Evolutionary conservation across 768 basidiomycete genomes (phyloP), one percentile per base, ranked within the genome.

Genomic region (Leucosporidium yakuticum): DNA sequence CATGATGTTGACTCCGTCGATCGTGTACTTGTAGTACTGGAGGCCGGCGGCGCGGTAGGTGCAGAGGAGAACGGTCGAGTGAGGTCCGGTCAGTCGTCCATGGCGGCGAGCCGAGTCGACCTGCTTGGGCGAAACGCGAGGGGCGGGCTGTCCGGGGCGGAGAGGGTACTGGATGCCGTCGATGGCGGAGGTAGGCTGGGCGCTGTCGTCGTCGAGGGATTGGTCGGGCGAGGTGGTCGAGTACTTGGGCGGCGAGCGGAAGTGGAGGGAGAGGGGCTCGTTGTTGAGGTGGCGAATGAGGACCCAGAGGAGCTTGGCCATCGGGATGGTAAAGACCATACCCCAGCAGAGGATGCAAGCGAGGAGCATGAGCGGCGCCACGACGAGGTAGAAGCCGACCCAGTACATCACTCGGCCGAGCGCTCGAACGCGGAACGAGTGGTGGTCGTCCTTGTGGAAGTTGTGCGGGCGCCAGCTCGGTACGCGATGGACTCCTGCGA

Each of bases 241-340:
- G 60, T 70, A 73, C 57, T 76, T 79, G 11, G 80, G 93, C 14
- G 96, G 88, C 5, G 92, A 85, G 73, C 93, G 93, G 81, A 99
- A 98, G 63, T 95, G 90, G 72, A 99, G 88, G 50, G 83, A 83
- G 36, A 87, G 86, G 0, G 96, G 93, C 68, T 87, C 86, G 62
- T 83, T 79, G 76, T 87, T 86, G 60, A 99, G 83, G 77, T 90
- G 84, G 56, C 87, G 86, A 76, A 98, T 83, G 54, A 99, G 84
- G n/a, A 86, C 90, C 95, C 95, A 98, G 73, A 87, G 91, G 60
- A 99, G 84, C 78, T 89, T 95, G 39, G 94, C 96, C 96, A 99
- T 99, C 5, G 96, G 96, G 71, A 99, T 89, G 65, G 94, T 90
- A 77, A 99, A 83, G 68, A 99, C 87, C 68, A 92, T 83, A n/a